Conservation (phyloP, 2,329 filamentous ascomycete genomes). For the Pestalotiopsis sp. region DNA sequence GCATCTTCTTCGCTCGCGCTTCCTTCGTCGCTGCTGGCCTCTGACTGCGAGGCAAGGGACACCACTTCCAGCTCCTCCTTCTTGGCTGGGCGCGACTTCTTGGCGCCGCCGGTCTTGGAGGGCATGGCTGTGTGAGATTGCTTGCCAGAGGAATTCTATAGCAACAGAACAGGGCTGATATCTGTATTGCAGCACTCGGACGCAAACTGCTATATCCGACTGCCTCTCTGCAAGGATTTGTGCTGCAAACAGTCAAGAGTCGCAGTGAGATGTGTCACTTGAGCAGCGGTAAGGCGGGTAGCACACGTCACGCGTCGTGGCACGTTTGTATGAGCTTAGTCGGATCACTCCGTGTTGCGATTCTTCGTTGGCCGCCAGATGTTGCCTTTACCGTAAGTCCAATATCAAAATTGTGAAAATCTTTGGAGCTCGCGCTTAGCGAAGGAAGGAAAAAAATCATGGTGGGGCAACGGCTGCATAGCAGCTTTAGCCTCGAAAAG, state of each 20-base stretch:
- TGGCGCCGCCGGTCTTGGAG: constrained; percentile 4
- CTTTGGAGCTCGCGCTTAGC: constrained; percentile 8
- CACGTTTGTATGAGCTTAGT: not conserved
- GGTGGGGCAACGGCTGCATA: not conserved
- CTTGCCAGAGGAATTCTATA: not conserved
- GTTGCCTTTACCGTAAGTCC: not conserved
- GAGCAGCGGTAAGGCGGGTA: not conserved
- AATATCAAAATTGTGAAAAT: constrained; percentile 5
- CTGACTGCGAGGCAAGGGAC: constrained; percentile 17
- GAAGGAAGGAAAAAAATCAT: constrained; percentile 1
- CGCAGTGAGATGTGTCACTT: not conserved
- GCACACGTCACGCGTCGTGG: not conserved
- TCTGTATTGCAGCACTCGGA: not conserved
- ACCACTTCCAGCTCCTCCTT: constrained; percentile 26
- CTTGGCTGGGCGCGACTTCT: constrained; percentile 16
- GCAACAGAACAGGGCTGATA: not conserved
- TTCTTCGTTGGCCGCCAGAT: not conserved
- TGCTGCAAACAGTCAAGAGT: not conserved
- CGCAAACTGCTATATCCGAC: not conserved
- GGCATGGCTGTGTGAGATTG: not conserved
- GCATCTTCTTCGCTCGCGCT: constrained; percentile 19
- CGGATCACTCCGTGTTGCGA: not conserved
- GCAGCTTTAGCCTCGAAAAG: too few species aligned
- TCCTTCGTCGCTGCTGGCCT: constrained; percentile 2
- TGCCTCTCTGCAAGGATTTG: not conserved